Evolutionary conservation across 202 grass and related monocot genomes (phyloP).

Genomic region (Thinopyrum obtusiflorum): DNA sequence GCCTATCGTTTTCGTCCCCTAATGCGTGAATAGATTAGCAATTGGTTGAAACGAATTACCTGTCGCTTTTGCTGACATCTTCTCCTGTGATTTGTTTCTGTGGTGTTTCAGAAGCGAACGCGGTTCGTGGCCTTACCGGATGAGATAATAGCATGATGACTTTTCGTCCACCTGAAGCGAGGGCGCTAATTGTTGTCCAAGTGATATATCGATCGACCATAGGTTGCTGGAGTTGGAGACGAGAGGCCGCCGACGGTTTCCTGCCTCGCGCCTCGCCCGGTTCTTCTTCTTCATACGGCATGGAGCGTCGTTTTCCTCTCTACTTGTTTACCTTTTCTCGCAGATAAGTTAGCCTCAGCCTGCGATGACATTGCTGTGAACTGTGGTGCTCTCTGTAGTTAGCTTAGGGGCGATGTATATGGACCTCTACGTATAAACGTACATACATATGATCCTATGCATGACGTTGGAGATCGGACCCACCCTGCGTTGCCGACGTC

Average conservation of each 20-base stretch:
- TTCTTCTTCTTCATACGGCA: neutral
- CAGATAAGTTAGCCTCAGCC: neutral
- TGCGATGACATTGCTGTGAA: neutral
- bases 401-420: neutral
- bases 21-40: neutral
- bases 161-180: neutral
- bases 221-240: neutral
- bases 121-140: constrained; percentile 78
- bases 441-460: neutral
- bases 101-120: constrained; percentile 71
- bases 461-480: neutral
- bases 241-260: neutral
- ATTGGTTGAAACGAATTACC: neutral
- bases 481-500: neutral
- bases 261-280: neutral
- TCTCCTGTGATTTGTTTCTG: neutral
- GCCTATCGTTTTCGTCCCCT: constrained; percentile 9
- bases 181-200: neutral
- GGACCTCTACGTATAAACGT: neutral
- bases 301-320: neutral
- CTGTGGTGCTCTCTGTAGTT: neutral
- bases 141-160: constrained; percentile 63
- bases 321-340: neutral
- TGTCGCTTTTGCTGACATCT: neutral
- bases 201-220: neutral